Conservation (phyloP, 371 early-diverging fungal genomes). For the Apophysomyces variabilis region DNA sequence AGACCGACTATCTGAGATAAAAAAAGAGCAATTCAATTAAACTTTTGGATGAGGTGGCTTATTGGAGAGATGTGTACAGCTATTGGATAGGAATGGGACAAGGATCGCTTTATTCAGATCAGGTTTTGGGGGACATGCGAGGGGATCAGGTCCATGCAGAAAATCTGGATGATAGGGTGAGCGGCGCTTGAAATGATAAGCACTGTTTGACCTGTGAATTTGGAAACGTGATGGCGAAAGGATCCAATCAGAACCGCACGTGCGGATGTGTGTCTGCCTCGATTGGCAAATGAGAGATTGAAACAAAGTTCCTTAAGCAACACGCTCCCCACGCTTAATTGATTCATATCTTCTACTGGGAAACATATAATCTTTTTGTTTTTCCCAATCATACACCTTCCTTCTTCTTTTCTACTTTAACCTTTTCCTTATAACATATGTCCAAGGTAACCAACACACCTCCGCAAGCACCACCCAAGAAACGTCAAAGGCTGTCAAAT, state of each 20-base stretch:
- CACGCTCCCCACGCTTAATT: background rate
- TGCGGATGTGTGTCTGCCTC: constrained; percentile 8
- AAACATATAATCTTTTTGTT: background rate
- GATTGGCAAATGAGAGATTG: constrained; percentile 4
- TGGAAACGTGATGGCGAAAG: background rate
- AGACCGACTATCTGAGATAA: no score
- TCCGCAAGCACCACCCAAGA: background rate
- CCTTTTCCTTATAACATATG: background rate
- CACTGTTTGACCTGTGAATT: background rate
- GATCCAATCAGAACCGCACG: constrained; percentile 3
- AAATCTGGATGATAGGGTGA: no score
- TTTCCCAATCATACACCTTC: background rate
- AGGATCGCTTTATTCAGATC: no score
- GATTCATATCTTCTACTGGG: background rate
- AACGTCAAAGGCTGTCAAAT: background rate
- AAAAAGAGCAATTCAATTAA: no score
- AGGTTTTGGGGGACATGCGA: no score
- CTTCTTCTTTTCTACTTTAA: background rate
- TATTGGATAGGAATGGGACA: no score
- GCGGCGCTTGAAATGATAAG: no score
- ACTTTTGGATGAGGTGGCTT: no score
- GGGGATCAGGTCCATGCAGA: no score
- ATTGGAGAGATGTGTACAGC: no score
- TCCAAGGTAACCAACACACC: background rate
- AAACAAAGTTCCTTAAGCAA: constrained; percentile 7